A percentile compares a stretch with the other conserved stretches of the same genome.
These are phyloP conservation scores for Neurospora sublineolata DNA, from an alignment of 495 filamentous ascomycete genomes.

Conservation along the genomic window DNA sequence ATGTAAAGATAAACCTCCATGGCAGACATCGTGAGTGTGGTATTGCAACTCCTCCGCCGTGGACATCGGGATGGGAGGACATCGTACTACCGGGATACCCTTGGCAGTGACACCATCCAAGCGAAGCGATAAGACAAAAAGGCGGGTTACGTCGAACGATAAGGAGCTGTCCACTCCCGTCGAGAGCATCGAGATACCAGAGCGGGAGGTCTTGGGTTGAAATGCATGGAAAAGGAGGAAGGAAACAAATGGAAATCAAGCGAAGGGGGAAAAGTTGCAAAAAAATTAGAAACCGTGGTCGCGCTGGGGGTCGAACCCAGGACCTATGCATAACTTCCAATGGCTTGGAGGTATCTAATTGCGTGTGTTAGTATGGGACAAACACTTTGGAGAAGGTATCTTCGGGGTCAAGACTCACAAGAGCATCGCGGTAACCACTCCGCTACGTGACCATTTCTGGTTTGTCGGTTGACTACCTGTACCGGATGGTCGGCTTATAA, in stretches of 20 bases:
- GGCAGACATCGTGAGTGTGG: not conserved
- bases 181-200: not conserved
- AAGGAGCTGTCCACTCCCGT: not conserved
- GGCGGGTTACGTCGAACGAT: not conserved
- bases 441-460: not conserved
- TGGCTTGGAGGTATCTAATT: not conserved
- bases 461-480: not conserved
- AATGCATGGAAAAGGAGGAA: not conserved
- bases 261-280: not conserved
- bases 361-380: conserved; percentile 1
- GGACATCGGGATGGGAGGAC: not conserved
- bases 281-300: not conserved
- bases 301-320: not conserved
- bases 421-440: not conserved
- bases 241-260: not conserved
- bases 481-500: not conserved
- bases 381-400: not conserved
- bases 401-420: not conserved
- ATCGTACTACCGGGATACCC: not conserved
- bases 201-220: not conserved
- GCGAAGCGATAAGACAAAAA: not conserved
- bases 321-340: not conserved
- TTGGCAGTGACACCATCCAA: not conserved
- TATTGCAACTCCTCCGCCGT: not conserved
- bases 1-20: not conserved